Base-by-base conservation (phyloP, 352 stramenopile genomes). In the Phytophthora constricta region DNA sequence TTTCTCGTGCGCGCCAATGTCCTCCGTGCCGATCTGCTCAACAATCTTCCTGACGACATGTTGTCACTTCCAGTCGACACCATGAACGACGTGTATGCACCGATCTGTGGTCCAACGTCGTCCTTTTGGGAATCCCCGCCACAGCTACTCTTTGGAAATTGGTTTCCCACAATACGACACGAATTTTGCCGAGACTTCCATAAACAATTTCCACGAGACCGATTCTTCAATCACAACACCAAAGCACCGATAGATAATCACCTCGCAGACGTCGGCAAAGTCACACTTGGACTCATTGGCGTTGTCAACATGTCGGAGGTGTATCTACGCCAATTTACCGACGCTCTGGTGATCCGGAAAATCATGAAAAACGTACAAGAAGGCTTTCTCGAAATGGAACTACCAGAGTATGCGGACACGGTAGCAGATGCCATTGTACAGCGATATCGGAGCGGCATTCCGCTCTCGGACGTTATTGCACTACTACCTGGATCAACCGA, bases 171-270 rank as follows among this genome's bases (percentile, higher is more conserved):
- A 16, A 77, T 82, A 28, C 59, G 23, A 14, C 74, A 82, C 46
- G 74, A 79, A 11, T 82, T 82, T 31, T 82, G 74, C 17, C 57
- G 60, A 7, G 70, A 82, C n/a, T 82, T 76, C n/a, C 33, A 67
- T 53, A 50, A 61, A 17, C 49, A 33, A 2, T 82, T 82, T 51
- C 61, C 70, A 22, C 59, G 41, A n/a, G 42, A 75, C 28, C 74
- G 74, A 17, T 82, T 79, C 43, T 82, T 79, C 46, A 65, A 76
- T 10, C 46, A 75, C 43, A 41, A 25, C 1, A 25, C 20, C 3
- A 62, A 45, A 17, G 33, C 49, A 10, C 70, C 60, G 4, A 54
- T 37, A 2, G 34, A 74, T 43, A 28, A 58, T 1, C 77, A 82
- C 27, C 58, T 82, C 10, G 70, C 67, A 4, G 31, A 62, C 9